Evolutionary conservation across 441 rosid genomes (phyloP).

Genomic region (Capsella rubella): DNA sequence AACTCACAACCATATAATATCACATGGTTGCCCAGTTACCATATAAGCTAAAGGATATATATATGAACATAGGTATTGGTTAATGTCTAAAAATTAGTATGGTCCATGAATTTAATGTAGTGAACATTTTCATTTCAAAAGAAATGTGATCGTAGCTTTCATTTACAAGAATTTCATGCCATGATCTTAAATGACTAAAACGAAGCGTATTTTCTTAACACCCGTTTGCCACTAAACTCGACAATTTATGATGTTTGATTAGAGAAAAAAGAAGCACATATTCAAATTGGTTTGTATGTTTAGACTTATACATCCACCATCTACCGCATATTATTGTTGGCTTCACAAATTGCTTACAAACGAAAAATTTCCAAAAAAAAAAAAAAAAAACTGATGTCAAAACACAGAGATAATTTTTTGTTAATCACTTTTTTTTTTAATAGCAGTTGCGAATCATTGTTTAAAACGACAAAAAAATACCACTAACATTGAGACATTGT

Average conservation of each 20-base stretch:
- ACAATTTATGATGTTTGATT: neutral
- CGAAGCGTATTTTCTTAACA: neutral
- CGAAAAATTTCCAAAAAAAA: neutral
- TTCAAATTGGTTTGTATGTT: neutral
- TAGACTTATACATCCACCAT: neutral
- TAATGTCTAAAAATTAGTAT: neutral
- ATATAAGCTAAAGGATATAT: too few relatives aligned
- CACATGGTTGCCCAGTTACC: too few relatives aligned
- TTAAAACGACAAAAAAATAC: too few relatives aligned
- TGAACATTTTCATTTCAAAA: neutral
- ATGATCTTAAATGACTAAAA: neutral
- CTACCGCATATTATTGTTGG: neutral
- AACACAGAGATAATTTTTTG: too few relatives aligned
- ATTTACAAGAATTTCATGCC: neutral
- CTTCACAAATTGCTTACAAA: neutral
- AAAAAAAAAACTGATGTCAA: too few relatives aligned
- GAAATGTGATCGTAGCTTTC: neutral
- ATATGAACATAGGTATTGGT: too few relatives aligned
- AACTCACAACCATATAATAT: too few relatives aligned
- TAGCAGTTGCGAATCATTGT: too few relatives aligned
- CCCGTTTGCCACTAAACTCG: neutral
- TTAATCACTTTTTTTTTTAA: too few relatives aligned
- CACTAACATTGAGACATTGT: neutral
- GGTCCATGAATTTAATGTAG: slow-evolving; percentile 11
- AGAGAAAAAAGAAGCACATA: neutral